Evolutionary conservation across 129 eudicot species (phyloP).

Genomic region (Chrysanthemum makinoi): DNA sequence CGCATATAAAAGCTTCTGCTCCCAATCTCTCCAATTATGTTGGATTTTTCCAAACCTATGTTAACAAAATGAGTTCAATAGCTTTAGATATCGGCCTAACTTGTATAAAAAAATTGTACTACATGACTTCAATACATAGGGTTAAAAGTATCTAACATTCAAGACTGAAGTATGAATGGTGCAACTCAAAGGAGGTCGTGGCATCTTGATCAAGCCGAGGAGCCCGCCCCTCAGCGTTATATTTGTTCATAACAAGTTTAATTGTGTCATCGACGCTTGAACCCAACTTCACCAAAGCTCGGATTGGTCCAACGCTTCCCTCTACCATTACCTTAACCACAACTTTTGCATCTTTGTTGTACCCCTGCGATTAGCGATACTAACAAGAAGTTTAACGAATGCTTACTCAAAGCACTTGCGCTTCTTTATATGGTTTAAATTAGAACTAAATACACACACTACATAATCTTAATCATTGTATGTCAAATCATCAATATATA

Average conservation of each 20-base stretch:
- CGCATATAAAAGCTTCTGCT: constrained; percentile 84
- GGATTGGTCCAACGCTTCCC: constrained; percentile 81
- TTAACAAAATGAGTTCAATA: not conserved
- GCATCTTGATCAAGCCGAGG: constrained; percentile 56
- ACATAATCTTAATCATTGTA: not conserved
- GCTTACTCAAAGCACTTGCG: not conserved
- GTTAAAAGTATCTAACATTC: constrained; percentile 38
- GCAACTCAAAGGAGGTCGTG: constrained; percentile 53
- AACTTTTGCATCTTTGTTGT: constrained; percentile 64
- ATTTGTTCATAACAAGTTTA: constrained; percentile 57
- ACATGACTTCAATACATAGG: not conserved
- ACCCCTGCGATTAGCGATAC: constrained; percentile 33
- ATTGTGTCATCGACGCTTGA: constrained; percentile 76
- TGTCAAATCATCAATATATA: not conserved
- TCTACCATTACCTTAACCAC: constrained; percentile 74
- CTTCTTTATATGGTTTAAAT: not conserved
- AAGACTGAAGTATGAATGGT: constrained; percentile 70
- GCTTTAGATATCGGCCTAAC: no score
- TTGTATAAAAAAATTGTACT: not conserved
- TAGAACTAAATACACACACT: not conserved
- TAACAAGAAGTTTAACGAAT: constrained; percentile 4
- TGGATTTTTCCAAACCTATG: constrained; percentile 62
- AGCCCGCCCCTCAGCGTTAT: constrained; percentile 61
- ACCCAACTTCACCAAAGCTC: constrained; percentile 72
- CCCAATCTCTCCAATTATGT: constrained; percentile 70